Conservation (phyloP, 2,329 filamentous ascomycete species). For the Rachicladosporium sp. region DNA sequence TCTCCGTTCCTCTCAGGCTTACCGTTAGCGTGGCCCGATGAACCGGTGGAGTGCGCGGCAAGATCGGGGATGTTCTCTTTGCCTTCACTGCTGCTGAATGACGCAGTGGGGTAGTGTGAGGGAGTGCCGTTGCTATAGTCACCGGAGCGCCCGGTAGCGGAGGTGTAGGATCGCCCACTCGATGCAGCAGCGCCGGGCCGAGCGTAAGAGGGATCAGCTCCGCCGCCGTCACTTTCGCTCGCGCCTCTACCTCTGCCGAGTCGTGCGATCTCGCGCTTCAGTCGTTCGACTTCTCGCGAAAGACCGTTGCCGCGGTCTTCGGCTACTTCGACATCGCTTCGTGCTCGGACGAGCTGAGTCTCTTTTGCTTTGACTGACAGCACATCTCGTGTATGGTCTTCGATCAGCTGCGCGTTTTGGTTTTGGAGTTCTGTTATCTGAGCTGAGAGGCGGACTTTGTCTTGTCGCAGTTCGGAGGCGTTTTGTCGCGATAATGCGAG, state of each 20-base stretch:
- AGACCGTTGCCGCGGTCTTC: slow-evolving; percentile 78
- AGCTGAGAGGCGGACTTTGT: slow-evolving; percentile 68
- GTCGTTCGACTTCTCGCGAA: slow-evolving; percentile 74
- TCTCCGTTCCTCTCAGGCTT: too few relatives aligned
- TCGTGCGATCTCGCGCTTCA: slow-evolving; percentile 70
- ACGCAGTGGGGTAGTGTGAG: slow-evolving; percentile 5
- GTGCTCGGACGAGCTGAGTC: slow-evolving; percentile 83
- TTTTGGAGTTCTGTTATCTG: slow-evolving; percentile 93
- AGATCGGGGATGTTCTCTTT: slow-evolving; percentile 33
- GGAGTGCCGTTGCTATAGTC: slow-evolving; percentile 13
- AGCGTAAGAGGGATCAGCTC: slow-evolving; percentile 19
- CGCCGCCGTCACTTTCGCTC: slow-evolving; percentile 14
- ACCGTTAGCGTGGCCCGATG: too few relatives aligned
- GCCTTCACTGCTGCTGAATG: slow-evolving; percentile 25
- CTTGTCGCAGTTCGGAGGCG: slow-evolving; percentile 68
- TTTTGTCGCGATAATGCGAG: slow-evolving; percentile 67
- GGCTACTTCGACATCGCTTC: slow-evolving; percentile 78
- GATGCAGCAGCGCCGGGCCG: slow-evolving; percentile 12
- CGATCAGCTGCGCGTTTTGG: slow-evolving; percentile 90
- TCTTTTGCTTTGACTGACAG: slow-evolving; percentile 97
- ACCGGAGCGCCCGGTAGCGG: too few relatives aligned
- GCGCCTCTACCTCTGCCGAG: slow-evolving; percentile 40
- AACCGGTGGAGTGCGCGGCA: too few relatives aligned
- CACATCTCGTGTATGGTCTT: slow-evolving; percentile 91
- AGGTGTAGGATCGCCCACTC: neutral